These are phyloP conservation scores for Jaenimonas drosophilae DNA, from an alignment of 208 protist species.

Conservation along the genomic window DNA sequence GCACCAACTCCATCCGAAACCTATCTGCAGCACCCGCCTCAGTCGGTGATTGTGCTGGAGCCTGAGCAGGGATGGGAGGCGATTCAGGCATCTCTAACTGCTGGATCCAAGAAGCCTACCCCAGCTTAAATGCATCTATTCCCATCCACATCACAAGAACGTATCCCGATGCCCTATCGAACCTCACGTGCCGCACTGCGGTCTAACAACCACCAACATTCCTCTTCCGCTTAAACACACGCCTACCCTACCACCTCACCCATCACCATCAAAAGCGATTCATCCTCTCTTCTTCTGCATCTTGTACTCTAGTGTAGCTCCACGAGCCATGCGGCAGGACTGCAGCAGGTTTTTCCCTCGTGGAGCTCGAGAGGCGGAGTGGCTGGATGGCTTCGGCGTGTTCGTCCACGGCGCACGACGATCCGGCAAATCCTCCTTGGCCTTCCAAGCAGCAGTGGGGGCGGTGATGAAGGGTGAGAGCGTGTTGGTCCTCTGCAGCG, in stretches of 20 bases:
- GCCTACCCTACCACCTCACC: too few relatives aligned
- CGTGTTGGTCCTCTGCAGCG: slow-evolving; percentile 40
- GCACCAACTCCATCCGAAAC: neutral
- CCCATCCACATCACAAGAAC: too few relatives aligned
- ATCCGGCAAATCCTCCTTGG: slow-evolving; percentile 52
- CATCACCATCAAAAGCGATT: neutral
- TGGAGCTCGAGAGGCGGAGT: slow-evolving; percentile 7
- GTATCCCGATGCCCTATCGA: too few relatives aligned
- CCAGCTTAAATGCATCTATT: too few relatives aligned
- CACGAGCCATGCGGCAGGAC: slow-evolving; percentile 7
- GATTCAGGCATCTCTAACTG: slow-evolving; percentile 1
- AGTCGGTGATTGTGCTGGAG: slow-evolving; percentile 10
- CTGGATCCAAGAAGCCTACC: too few relatives aligned
- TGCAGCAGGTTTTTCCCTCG: slow-evolving; percentile 12
- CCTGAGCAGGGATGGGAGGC: slow-evolving; percentile 6
- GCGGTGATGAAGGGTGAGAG: slow-evolving; percentile 12
- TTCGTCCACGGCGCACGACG: slow-evolving; percentile 30
- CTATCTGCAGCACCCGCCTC: slow-evolving; percentile 2
- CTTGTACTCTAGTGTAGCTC: neutral
- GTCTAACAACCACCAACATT: too few relatives aligned
- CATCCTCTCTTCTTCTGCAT: neutral
- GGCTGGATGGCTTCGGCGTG: slow-evolving; percentile 28
- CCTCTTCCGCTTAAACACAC: too few relatives aligned
- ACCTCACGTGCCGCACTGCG: too few relatives aligned
- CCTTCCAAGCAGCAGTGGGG: slow-evolving; percentile 57